Percentiles rank a stretch among this genome's conserved stretches.
phyloP scores from a whole-genome alignment of 2,329 filamentous ascomycete genomes.

The Aspergillus quadricinctus region DNA sequence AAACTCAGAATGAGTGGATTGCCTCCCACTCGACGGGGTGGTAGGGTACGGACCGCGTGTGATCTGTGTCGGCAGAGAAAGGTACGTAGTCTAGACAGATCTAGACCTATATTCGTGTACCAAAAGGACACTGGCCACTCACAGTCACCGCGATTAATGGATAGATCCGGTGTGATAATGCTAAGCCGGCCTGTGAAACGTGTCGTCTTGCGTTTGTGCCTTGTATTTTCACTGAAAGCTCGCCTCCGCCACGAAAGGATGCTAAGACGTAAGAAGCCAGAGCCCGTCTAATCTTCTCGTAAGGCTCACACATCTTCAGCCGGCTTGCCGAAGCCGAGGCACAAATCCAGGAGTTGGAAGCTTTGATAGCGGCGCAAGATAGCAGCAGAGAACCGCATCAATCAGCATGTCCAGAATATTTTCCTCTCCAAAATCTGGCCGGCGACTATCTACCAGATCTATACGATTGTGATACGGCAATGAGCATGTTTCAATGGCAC shows the following conservation, averaged over 20 bases:
- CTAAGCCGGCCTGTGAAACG: constrained; percentile 21
- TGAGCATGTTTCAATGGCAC: constrained; percentile 18
- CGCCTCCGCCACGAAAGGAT: constrained; percentile 11
- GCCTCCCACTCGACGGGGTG: constrained; percentile 4
- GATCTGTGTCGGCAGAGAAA: constrained; percentile 20
- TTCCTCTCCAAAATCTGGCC: no score
- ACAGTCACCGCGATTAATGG: not conserved
- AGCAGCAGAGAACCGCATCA: no score
- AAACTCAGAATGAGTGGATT: constrained; percentile 1
- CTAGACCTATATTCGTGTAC: no score
- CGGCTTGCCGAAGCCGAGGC: constrained; percentile 18
- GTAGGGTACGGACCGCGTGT: constrained; percentile 14
- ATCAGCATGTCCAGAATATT: no score
- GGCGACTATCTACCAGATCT: constrained; percentile 13
- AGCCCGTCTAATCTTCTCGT: not conserved
- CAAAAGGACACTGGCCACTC: not conserved
- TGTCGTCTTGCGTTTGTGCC: constrained; percentile 16
- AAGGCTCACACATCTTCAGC: constrained; percentile 6
- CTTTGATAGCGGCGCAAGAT: not conserved
- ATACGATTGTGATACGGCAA: constrained; percentile 13
- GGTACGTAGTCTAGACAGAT: constrained; percentile 4
- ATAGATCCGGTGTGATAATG: constrained; percentile 24
- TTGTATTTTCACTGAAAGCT: constrained; percentile 17
- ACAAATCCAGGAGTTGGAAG: constrained; percentile 16
- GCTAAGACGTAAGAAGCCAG: constrained; percentile 15